Base-by-base conservation (phyloP, 1,139 yeast genomes). In the Spencermartinsiella ligniputridi region DNA sequence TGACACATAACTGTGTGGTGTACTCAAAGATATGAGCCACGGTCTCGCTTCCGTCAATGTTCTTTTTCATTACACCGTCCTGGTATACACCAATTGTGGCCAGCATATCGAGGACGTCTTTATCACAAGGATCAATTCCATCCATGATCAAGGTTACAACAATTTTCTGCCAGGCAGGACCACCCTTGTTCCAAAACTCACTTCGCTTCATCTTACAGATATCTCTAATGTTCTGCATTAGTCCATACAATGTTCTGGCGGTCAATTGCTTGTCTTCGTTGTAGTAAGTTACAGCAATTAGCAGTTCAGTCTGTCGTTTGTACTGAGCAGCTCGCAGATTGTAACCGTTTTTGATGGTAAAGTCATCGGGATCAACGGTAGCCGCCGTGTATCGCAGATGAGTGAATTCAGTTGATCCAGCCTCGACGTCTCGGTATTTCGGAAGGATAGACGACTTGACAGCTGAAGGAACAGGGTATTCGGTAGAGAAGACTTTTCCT, bases 11-110 rank as follows among this genome's bases (percentile, higher is more conserved):
- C 66, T 78, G 79, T 1, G 84, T 75, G 12, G 82, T 89, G 63
- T 92, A 92, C 66, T 90, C 97, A 61, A 89, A 90, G 49, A 92
- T 74, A 67, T 92, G 98, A 32, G 96, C 94, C 32, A 81, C 81
- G 8, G 94, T 96, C 54, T 84, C 86, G 52, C 84, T 78, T 52
- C 83, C 90, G 62, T 90, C 89, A 41, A 92, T 94, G 52, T 80
- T 85, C 48, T 92, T 90, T 62, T 94, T 81, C 52, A 96, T 94
- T 56, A 90, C 81, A 42, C 96, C 96, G 50, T 89, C 97, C 66
- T 92, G 98, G 62, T 89, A 92, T 50, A 94, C 83, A 45, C 98
- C 98, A 50, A 95, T 78, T 0, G 97, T 89, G 11, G 97, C 88
- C 52, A 92, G 72, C 53, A 89, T 72, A 52, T 92, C 95, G 49